Conservation (phyloP, 2,329 filamentous ascomycete genomes). For the Plenodomus lindquistii region DNA sequence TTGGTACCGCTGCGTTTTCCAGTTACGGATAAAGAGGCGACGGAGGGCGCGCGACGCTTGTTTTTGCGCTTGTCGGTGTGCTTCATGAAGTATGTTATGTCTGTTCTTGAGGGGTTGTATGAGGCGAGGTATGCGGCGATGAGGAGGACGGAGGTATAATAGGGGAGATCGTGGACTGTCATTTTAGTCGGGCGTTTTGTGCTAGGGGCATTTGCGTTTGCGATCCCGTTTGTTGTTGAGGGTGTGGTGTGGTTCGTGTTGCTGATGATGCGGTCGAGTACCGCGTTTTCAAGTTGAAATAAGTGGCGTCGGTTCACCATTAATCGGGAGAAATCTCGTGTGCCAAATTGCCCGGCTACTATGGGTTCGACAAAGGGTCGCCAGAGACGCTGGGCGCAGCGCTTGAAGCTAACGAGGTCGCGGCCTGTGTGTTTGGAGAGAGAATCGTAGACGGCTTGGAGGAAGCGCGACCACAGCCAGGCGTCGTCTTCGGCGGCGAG, state of each 20-base stretch:
- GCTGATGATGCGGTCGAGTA: slow-evolving; percentile 64
- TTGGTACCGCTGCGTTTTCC: slow-evolving; percentile 44
- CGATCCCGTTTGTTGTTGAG: background rate
- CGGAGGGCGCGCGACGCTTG: slow-evolving; percentile 45
- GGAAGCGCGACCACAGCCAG: slow-evolving; percentile 80
- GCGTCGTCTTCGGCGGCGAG: slow-evolving; percentile 60
- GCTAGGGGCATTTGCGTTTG: slow-evolving; percentile 12
- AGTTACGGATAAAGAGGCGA: slow-evolving; percentile 15
- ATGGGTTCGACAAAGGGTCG: slow-evolving; percentile 81
- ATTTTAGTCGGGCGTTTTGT: slow-evolving; percentile 16
- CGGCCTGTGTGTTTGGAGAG: slow-evolving; percentile 79
- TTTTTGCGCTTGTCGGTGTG: slow-evolving; percentile 58
- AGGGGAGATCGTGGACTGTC: slow-evolving; percentile 61
- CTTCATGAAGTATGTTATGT: slow-evolving; percentile 76
- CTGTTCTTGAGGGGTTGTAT: slow-evolving; percentile 75
- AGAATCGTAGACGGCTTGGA: slow-evolving; percentile 83
- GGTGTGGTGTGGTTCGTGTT: background rate
- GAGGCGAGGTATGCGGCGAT: slow-evolving; percentile 80
- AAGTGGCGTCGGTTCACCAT: slow-evolving; percentile 70
- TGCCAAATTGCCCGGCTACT: slow-evolving; percentile 69
- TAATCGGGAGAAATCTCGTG: slow-evolving; percentile 82
- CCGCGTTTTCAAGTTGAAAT: slow-evolving; percentile 72
- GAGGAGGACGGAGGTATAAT: slow-evolving; percentile 73
- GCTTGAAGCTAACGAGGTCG: slow-evolving; percentile 73
- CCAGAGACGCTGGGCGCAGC: slow-evolving; percentile 78